Conservation (phyloP, 805 yeast species). For the Candida pseudofarinosa region DNA sequence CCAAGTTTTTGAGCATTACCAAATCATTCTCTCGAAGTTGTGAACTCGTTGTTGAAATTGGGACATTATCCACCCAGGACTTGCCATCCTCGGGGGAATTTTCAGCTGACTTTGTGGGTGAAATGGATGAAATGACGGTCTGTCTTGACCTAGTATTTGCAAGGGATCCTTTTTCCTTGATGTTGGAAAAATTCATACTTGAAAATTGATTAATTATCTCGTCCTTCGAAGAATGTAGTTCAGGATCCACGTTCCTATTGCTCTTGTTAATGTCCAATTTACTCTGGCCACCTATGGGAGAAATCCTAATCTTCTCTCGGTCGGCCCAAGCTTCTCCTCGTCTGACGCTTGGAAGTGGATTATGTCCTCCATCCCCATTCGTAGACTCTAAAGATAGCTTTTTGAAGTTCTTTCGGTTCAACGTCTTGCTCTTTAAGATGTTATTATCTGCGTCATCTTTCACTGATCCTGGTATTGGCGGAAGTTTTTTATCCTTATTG, state of each 20-base stretch:
- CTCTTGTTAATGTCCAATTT: slow-evolving; percentile 12
- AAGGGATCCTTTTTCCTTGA: slow-evolving; percentile 1
- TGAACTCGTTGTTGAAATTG: slow-evolving; percentile 31
- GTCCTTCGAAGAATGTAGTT: slow-evolving; percentile 16
- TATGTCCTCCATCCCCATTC: background rate
- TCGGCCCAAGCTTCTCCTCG: slow-evolving; percentile 18
- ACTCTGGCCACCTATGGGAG: slow-evolving; percentile 1
- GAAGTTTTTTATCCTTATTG: slow-evolving; percentile 31
- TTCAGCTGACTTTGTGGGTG: slow-evolving; percentile 33
- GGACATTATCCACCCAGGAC: slow-evolving; percentile 17
- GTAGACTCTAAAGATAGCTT: slow-evolving; percentile 23
- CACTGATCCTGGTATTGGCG: slow-evolving; percentile 30
- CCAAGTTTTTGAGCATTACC: slow-evolving; percentile 70
- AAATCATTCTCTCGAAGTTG: slow-evolving; percentile 53
- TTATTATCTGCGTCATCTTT: slow-evolving; percentile 14
- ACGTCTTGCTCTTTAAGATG: slow-evolving; percentile 30
- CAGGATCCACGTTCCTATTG: slow-evolving; percentile 21
- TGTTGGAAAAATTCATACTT: slow-evolving; percentile 16
- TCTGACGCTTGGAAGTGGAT: background rate
- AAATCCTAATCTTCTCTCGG: slow-evolving; percentile 2
- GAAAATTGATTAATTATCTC: slow-evolving; percentile 25
- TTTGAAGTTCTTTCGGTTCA: slow-evolving; percentile 39
- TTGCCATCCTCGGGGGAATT: slow-evolving; percentile 14
- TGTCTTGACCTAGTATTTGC: slow-evolving; percentile 27
- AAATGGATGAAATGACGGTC: slow-evolving; percentile 39